phyloP scores from a whole-genome alignment of 768 basidiomycete species.

The Boletus rex-veris region DNA sequence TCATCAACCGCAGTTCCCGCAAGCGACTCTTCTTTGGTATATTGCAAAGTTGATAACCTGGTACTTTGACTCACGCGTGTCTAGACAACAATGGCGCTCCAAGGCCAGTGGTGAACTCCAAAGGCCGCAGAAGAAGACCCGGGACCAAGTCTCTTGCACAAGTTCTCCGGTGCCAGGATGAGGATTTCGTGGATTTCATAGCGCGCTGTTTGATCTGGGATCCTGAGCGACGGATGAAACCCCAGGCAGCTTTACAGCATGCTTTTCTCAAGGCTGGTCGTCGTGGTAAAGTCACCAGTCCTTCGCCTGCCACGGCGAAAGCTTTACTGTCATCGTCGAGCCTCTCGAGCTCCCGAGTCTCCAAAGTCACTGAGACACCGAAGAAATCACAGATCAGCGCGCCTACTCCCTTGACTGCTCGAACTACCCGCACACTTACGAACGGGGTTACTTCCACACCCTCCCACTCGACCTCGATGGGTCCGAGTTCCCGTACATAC shows the following conservation, averaged over 20 bases:
- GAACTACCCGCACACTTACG: conserved; percentile 53
- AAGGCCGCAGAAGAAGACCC: conserved; percentile 88
- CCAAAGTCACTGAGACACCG: conserved; percentile 66
- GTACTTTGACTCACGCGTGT: conserved; percentile 4
- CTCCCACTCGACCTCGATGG: conserved; percentile 52
- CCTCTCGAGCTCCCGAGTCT: conserved; percentile 45
- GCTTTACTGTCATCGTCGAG: conserved; percentile 57
- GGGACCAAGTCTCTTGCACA: conserved; percentile 87
- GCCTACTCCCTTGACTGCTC: conserved; percentile 82
- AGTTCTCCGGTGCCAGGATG: conserved; percentile 89
- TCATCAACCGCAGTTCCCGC: conserved; percentile 89
- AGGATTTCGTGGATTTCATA: conserved; percentile 95
- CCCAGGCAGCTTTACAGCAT: conserved; percentile 87
- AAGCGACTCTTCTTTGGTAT: conserved; percentile 95
- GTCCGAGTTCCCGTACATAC: conserved; percentile 62
- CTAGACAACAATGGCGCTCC: conserved; percentile 91
- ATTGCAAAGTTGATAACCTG: conserved; percentile 17
- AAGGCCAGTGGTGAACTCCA: conserved; percentile 91
- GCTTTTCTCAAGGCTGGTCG: conserved; percentile 77
- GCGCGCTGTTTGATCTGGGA: conserved; percentile 98
- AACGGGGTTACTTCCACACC: conserved; percentile 59
- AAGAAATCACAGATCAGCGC: conserved; percentile 90
- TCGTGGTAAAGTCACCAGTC: conserved; percentile 44
- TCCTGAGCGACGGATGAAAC: conserved; percentile 93
- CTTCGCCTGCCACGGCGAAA: conserved; percentile 47